Conservation (phyloP, 2,329 filamentous ascomycete species). For the Microsporum canis region DNA sequence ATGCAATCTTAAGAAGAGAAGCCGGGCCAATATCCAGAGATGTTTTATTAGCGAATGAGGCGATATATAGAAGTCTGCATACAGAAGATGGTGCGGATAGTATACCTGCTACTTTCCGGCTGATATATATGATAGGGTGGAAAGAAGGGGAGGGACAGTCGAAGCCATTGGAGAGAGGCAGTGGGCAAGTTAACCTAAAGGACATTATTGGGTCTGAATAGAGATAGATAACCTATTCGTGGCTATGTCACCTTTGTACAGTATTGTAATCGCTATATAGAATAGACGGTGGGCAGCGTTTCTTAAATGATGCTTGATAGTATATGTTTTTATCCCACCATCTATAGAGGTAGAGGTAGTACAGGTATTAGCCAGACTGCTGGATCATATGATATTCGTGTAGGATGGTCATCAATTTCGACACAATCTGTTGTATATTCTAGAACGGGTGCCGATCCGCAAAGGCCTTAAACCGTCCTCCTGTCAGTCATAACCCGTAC, state of each 20-base stretch:
- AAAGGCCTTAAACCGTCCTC: constrained; percentile 58
- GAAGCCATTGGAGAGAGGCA: constrained; percentile 70
- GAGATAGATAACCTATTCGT: neutral
- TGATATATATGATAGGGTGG: constrained; percentile 99
- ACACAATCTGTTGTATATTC: neutral
- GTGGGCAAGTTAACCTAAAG: constrained; percentile 76
- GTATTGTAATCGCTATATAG: neutral
- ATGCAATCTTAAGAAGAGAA: constrained; percentile 76
- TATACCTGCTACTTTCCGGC: constrained; percentile 80
- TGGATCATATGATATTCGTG: neutral
- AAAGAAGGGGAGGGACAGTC: constrained; percentile 70
- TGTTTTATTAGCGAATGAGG: constrained; percentile 74
- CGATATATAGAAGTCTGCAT: constrained; percentile 79
- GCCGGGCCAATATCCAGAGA: constrained; percentile 67
- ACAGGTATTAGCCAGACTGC: neutral
- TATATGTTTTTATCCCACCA: neutral
- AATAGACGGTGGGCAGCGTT: neutral
- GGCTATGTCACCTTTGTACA: neutral
- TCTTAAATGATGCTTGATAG: neutral
- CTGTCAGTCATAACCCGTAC: constrained; percentile 93
- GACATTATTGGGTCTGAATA: constrained; percentile 51
- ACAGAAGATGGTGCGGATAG: constrained; percentile 57
- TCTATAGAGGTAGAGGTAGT: neutral
- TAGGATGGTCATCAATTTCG: neutral
- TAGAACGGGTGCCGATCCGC: neutral